Evolutionary conservation across 441 rosid genomes (phyloP), one percentile per base, ranked within the genome.

Genomic region (Erodium trifolium): DNA sequence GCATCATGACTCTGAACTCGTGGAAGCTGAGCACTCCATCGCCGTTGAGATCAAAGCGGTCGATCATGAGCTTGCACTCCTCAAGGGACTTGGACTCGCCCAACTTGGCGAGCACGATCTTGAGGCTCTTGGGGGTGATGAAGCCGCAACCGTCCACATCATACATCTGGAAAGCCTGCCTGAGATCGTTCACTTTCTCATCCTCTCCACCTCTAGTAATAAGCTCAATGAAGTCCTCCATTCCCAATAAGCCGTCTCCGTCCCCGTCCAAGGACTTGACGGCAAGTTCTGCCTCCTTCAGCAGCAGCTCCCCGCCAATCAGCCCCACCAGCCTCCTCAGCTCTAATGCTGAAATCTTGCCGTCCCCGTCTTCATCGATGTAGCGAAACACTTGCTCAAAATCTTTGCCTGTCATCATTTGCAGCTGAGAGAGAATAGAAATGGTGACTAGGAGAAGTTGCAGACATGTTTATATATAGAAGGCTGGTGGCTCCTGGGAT

Each of bases 11-110:
- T 68, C 77, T 86, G 72, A 92, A 90, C 77, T 92, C 98, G 18
- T 92, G 88, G 68, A 92, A 90, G 71, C 86, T 83, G 31, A 89
- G 81, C 67, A 86, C 84, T 2, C 96, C 96, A 74, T 92, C 96
- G 13, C 87, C 86, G 34, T 91, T 79, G 45, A 78, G 76, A 78
- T 91, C 97, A 70, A 86, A 89, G 16, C 71, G 76, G 0, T 68
- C 39, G 60, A 89, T 85, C 98, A 90, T 90, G 57, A 74, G 62
- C 73, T 77, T 69, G 23, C 96, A 92, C 0, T 88, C 87, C 1
- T 79, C 75, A 35, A 77, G 62, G 7, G 75, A 82, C 69, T 73
- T 41, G 47, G 47, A 41, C 47, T 41, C 11, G 47, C 47, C 47
- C 47, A 41, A 41, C 12, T 41, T 41, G 47, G 47, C 47, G 47